Base-by-base conservation (phyloP, 345 rosid genomes). In the Arabidopsis arenosa region DNA sequence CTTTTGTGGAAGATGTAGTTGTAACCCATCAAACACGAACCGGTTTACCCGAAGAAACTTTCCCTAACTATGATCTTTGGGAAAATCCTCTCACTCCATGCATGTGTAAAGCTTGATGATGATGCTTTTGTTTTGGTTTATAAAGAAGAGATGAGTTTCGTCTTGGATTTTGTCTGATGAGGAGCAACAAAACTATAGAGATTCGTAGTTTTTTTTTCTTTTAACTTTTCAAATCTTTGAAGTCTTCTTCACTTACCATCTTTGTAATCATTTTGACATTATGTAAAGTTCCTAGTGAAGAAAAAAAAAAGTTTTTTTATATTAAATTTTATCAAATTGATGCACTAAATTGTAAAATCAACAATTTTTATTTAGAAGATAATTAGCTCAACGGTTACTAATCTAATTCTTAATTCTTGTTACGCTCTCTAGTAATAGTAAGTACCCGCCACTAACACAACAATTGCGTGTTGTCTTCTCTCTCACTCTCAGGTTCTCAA, bases 1-100 rank as follows among this genome's bases (percentile, higher is more conserved):
- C 90, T n/a, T 96, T 96, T 65, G 98, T 96, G 11, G 99, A 96
- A 82, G 99, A 96, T 66, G 98, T 96, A 45, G 84, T 88, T 33
- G 84, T 95, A 56, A 95, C 95, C 55, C 99, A 96, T 86, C 98
- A 93, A 80, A 91, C 98, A 4, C 80, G 99, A 71, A 90, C 99
- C 4, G 99, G 98, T 76, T 81, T 95, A 71, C 99, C 99, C 0
- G 99, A 96, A 83, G 99, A 88, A 78, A 96, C 99, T n/a, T 96
- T 96, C 82, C 99, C 99, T 10, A 91, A 93, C 84, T 96, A 90
- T 57, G 99, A 96, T 79, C 87, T 96, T n/a, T 96, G 99, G 99
- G 99, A 95, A 83, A 95, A 95, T 64, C 99, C 99, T 57, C 83
- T 95, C 53, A 96, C 98, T 70, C 98, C 99, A 72, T 96, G 98